Conservation (phyloP, 108 stramenopile genomes). For the Nitzschia sp. region DNA sequence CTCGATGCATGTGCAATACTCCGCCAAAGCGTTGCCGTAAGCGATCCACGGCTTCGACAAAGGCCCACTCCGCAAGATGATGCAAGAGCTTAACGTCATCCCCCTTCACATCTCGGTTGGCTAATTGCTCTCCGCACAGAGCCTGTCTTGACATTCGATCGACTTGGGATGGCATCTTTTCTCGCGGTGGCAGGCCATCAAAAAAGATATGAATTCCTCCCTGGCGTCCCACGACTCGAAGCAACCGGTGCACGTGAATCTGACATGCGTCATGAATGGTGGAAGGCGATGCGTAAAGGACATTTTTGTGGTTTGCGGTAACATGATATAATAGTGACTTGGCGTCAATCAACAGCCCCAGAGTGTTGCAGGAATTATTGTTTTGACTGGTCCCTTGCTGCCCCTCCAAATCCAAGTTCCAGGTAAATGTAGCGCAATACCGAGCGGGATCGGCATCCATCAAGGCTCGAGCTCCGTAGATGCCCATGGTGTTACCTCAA, state of each 20-base stretch:
- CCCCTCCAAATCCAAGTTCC: background rate
- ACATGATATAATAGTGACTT: constrained; percentile 26
- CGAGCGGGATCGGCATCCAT: constrained; percentile 33
- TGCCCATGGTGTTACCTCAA: constrained; percentile 29
- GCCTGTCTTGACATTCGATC: constrained; percentile 16
- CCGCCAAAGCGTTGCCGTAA: background rate
- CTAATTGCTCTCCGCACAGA: constrained; percentile 1
- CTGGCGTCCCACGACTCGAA: constrained; percentile 9
- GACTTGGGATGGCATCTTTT: constrained; percentile 19
- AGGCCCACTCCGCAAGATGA: constrained; percentile 31
- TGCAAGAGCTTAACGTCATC: constrained; percentile 5
- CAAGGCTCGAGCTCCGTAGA: constrained; percentile 28
- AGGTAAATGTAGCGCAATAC: constrained; percentile 14
- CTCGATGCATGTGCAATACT: constrained; percentile 24
- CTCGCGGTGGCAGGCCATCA: constrained; percentile 21
- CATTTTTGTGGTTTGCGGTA: constrained; percentile 1
- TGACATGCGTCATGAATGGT: constrained; percentile 7
- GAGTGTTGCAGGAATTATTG: background rate
- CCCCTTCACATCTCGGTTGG: background rate
- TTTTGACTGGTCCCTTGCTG: background rate
- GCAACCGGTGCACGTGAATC: background rate
- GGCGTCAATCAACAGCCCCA: constrained; percentile 22
- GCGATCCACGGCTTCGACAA: constrained; percentile 23
- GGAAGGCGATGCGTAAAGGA: constrained; percentile 16
- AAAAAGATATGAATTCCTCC: constrained; percentile 27